Evolutionary conservation across 805 yeast genomes (phyloP).

Genomic region (Kazachstania psychrophila): DNA sequence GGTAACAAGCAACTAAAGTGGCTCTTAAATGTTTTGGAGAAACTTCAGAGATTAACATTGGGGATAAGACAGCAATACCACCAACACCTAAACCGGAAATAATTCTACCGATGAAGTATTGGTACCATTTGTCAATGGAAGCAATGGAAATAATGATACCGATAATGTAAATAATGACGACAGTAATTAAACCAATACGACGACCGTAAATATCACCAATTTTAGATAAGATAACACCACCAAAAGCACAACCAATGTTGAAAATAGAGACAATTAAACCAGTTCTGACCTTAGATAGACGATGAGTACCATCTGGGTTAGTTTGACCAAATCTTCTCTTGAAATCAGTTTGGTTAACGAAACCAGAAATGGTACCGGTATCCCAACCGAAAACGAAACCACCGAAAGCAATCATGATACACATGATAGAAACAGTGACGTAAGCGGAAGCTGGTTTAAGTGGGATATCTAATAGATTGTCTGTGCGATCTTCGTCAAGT

Average conservation of each 20-base stretch:
- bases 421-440: slow-evolving; percentile 26
- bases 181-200: slow-evolving; percentile 50
- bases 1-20: slow-evolving; percentile 58
- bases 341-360: slow-evolving; percentile 55
- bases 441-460: slow-evolving; percentile 31
- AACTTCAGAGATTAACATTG: slow-evolving; percentile 48
- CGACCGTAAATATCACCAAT: slow-evolving; percentile 59
- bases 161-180: slow-evolving; percentile 55
- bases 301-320: slow-evolving; percentile 32
- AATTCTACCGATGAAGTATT: slow-evolving; percentile 57
- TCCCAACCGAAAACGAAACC: slow-evolving; percentile 55
- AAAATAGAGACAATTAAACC: slow-evolving; percentile 49
- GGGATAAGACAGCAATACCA: slow-evolving; percentile 62
- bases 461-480: slow-evolving; percentile 18
- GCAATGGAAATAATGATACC: slow-evolving; percentile 65
- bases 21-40: slow-evolving; percentile 46
- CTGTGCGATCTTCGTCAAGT: slow-evolving; percentile 1
- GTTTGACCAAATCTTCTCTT: slow-evolving; percentile 42
- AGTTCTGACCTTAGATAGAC: slow-evolving; percentile 38
- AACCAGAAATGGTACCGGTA: slow-evolving; percentile 70
- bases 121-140: slow-evolving; percentile 48
- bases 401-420: slow-evolving; percentile 28
- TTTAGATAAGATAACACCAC: slow-evolving; percentile 53
- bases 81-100: slow-evolving; percentile 73
- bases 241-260: slow-evolving; percentile 70